Evolutionary conservation across 2,329 filamentous ascomycete species (phyloP).

Genomic region (Xylariaceae sp.): DNA sequence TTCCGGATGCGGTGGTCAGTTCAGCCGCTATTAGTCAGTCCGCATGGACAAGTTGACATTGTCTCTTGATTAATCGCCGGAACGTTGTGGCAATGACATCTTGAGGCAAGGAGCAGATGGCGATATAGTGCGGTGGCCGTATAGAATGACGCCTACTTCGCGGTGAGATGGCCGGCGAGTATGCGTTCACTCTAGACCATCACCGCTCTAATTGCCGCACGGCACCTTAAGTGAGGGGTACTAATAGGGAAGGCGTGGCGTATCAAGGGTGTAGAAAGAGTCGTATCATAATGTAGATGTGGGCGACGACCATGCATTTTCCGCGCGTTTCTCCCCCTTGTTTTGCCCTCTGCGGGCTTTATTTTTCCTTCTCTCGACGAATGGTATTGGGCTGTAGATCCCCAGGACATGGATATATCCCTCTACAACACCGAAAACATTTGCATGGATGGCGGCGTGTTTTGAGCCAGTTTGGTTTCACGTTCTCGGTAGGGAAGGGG

Average conservation of each 20-base stretch:
- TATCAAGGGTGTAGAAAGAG: constrained; percentile 1
- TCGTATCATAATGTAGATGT: constrained; percentile 6
- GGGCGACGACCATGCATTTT: not conserved
- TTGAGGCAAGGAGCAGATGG: not conserved
- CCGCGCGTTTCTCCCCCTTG: too few species aligned
- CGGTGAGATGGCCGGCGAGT: not conserved
- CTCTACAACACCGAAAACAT: not conserved
- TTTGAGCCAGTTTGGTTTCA: not conserved
- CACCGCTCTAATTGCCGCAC: too few species aligned
- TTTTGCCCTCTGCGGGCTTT: not conserved
- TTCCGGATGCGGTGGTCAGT: not conserved
- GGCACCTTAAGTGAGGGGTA: too few species aligned
- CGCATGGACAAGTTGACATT: too few species aligned
- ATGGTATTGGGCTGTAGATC: constrained; percentile 6
- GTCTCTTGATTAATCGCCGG: not conserved
- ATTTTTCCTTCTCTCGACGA: not conserved
- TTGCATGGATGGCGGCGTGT: not conserved
- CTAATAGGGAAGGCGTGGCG: not conserved
- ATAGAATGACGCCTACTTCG: not conserved
- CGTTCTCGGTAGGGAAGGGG: too few species aligned
- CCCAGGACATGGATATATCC: constrained; percentile 1
- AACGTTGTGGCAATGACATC: not conserved
- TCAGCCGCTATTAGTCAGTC: not conserved
- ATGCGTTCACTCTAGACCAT: not conserved
- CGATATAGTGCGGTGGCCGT: not conserved